These are phyloP conservation scores for Incumbomyces delicatus DNA, from an alignment of 2,329 filamentous ascomycete species.

Conservation along the genomic window DNA sequence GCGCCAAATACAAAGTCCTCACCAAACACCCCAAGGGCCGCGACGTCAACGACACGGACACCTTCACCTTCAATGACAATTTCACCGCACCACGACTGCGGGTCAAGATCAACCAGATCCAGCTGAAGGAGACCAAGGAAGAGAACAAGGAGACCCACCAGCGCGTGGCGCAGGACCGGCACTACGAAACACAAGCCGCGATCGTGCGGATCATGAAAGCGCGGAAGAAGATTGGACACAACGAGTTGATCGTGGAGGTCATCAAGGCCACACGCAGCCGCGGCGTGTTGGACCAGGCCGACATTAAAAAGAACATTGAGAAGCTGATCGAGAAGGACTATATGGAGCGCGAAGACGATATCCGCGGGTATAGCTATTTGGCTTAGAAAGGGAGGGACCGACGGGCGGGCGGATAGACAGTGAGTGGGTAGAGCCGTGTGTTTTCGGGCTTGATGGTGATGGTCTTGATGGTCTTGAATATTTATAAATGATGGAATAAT, in stretches of 20 bases:
- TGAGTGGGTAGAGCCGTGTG: neutral
- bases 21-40: constrained; percentile 74
- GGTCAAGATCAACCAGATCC: constrained; percentile 98
- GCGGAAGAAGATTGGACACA: constrained; percentile 74
- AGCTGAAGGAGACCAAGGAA: constrained; percentile 88
- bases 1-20: constrained; percentile 76
- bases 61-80: constrained; percentile 67
- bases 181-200: constrained; percentile 93
- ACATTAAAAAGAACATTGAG: constrained; percentile 97
- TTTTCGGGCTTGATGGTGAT: neutral
- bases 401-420: neutral
- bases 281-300: constrained; percentile 71
- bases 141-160: constrained; percentile 94
- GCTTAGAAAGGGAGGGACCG: constrained; percentile 36
- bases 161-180: constrained; percentile 74
- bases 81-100: constrained; percentile 78
- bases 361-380: constrained; percentile 56
- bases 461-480: neutral
- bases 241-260: constrained; percentile 81
- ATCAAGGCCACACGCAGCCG: constrained; percentile 81
- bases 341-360: constrained; percentile 62
- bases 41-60: constrained; percentile 69
- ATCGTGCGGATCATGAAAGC: constrained; percentile 97
- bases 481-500: neutral
- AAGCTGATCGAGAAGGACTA: constrained; percentile 93